Evolutionary conservation across 164 flowering plant species (phyloP).

Genomic region (Protea cynaroides): DNA sequence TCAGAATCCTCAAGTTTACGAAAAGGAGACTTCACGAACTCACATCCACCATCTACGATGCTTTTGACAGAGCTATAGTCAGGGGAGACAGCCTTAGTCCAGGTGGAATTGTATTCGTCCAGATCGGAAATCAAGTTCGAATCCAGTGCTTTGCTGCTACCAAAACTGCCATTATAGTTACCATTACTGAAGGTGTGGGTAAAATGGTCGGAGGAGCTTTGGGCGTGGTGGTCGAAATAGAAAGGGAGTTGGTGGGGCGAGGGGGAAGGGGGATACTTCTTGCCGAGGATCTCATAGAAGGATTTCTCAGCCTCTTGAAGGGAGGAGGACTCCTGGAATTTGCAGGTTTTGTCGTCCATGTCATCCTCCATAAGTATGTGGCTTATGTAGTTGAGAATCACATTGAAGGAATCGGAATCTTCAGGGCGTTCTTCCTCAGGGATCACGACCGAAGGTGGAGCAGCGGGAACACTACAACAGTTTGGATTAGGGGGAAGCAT

Average conservation of each 20-base stretch:
- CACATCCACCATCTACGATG: slow-evolving; percentile 18
- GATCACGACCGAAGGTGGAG: neutral
- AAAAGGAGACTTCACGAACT: slow-evolving; percentile 43
- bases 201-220: slow-evolving; percentile 20
- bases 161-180: slow-evolving; percentile 6
- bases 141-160: slow-evolving; percentile 11
- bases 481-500: neutral
- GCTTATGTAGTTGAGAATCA: slow-evolving; percentile 55
- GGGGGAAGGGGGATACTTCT: slow-evolving; percentile 74
- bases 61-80: slow-evolving; percentile 13
- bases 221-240: slow-evolving; percentile 13
- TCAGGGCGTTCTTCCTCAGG: slow-evolving; percentile 37
- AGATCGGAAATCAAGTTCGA: slow-evolving; percentile 17
- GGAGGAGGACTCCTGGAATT: slow-evolving; percentile 74
- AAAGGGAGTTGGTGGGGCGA: slow-evolving; percentile 24
- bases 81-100: slow-evolving; percentile 4
- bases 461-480: neutral
- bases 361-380: slow-evolving; percentile 94
- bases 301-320: slow-evolving; percentile 79
- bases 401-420: slow-evolving; percentile 76
- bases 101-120: slow-evolving; percentile 14
- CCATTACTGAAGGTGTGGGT: neutral
- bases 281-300: slow-evolving; percentile 67
- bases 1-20: slow-evolving; percentile 31
- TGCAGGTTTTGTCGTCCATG: slow-evolving; percentile 66